Conservation (phyloP, 148 eudicot species). For the Suaeda aralocaspica region DNA sequence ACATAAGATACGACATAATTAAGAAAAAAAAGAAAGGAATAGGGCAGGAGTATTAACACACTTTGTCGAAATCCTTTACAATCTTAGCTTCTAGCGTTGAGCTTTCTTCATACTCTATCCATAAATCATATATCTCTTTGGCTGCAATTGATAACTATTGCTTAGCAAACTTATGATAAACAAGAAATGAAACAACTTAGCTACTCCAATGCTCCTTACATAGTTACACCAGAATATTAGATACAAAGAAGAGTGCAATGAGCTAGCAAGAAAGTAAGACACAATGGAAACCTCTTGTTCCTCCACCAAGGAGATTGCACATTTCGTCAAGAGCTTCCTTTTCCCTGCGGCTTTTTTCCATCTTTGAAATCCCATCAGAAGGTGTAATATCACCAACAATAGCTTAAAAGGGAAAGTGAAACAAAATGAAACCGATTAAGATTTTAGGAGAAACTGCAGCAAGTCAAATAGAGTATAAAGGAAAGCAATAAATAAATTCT, state of each 20-base stretch:
- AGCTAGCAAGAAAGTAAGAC: slow-evolving; percentile 5
- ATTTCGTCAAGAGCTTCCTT: slow-evolving; percentile 80
- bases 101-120: slow-evolving; percentile 96
- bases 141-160: slow-evolving; percentile 40
- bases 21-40: not conserved
- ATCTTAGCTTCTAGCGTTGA: slow-evolving; percentile 81
- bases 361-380: slow-evolving; percentile 74
- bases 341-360: slow-evolving; percentile 77
- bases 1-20: not conserved
- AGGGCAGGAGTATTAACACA: slow-evolving; percentile 7
- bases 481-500: not conserved
- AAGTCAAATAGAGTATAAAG: not conserved
- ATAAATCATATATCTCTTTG: slow-evolving; percentile 71
- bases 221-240: no score
- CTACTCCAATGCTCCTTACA: not conserved
- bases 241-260: slow-evolving; percentile 8
- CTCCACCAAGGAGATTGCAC: slow-evolving; percentile 89
- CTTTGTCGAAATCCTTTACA: slow-evolving; percentile 97
- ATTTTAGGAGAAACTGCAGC: not conserved
- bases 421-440: not conserved
- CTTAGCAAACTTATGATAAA: slow-evolving; percentile 4
- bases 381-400: slow-evolving; percentile 99
- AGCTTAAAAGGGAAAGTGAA: slow-evolving; percentile 36
- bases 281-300: slow-evolving; percentile 55
- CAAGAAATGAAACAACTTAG: not conserved